Percentiles rank a stretch among this genome's conserved stretches.
Evolutionary conservation across 768 basidiomycete genomes (phyloP).

Genomic region (Leucocoprinus leucothites): DNA sequence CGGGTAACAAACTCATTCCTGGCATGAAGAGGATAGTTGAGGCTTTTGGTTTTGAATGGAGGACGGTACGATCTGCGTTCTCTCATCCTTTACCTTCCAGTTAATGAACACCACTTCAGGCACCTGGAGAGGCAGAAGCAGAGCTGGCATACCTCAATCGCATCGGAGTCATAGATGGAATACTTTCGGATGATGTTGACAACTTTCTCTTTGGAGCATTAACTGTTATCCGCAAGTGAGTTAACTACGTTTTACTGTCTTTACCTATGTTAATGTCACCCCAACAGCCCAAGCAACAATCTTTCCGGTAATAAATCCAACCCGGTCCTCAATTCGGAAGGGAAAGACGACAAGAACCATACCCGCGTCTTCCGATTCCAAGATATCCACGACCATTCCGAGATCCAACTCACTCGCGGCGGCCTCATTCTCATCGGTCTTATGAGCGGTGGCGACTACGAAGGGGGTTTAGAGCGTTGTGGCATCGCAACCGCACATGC

Average conservation of each 20-base stretch:
- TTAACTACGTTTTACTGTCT: conserved; percentile 13
- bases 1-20: conserved; percentile 61
- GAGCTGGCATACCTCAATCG: conserved; percentile 86
- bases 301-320: conserved; percentile 70
- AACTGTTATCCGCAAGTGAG: conserved; percentile 81
- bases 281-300: conserved; percentile 59
- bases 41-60: conserved; percentile 79
- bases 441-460: conserved; percentile 89
- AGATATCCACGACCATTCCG: conserved; percentile 38
- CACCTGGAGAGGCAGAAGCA: conserved; percentile 94
- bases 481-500: conserved; percentile 72
- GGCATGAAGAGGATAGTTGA: conserved; percentile 79
- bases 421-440: conserved; percentile 83
- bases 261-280: conserved; percentile 1
- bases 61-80: conserved; percentile 40
- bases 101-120: conserved; percentile 41
- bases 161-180: conserved; percentile 80
- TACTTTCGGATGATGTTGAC: conserved; percentile 92
- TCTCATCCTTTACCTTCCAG: conserved; percentile 12
- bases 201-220: conserved; percentile 87
- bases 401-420: conserved; percentile 53
- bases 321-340: conserved; percentile 59
- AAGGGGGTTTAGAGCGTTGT: conserved; percentile 63
- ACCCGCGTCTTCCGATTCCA: conserved; percentile 40
- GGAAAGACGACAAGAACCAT: conserved; percentile 74